Evolutionary conservation across 306 rosid species (phyloP).

Genomic region (Morella rubra): DNA sequence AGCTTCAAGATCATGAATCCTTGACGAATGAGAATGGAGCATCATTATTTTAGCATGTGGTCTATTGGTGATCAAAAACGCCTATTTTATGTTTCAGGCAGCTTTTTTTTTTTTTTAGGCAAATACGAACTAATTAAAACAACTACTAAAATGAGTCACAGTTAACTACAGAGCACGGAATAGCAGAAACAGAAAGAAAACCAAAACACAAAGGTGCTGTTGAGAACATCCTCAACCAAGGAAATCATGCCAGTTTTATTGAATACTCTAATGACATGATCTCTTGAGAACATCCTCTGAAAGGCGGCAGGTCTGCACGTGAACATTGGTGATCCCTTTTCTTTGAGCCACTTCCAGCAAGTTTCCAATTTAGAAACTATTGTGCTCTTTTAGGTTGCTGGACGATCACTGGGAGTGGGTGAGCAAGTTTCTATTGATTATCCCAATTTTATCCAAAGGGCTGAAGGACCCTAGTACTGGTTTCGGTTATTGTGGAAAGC

Average conservation of each 20-base stretch:
- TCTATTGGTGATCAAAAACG: neutral
- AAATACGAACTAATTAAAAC: too few species aligned
- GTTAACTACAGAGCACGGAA: too few species aligned
- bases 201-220: too few species aligned
- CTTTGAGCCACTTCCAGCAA: slow-evolving; percentile 1
- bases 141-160: too few species aligned
- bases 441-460: slow-evolving; percentile 91
- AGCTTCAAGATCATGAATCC: too few species aligned
- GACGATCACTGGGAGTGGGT: slow-evolving; percentile 88
- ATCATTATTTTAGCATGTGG: neutral
- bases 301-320: slow-evolving; percentile 79
- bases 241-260: slow-evolving; percentile 95
- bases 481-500: too few species aligned
- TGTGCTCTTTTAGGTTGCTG: slow-evolving; percentile 72
- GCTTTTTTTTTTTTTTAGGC: too few species aligned
- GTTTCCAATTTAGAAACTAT: slow-evolving; percentile 6
- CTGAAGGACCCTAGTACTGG: slow-evolving; percentile 69
- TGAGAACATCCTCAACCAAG: too few species aligned
- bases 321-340: slow-evolving; percentile 12
- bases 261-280: slow-evolving; percentile 88
- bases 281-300: slow-evolving; percentile 92
- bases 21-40: too few species aligned
- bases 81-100: slow-evolving; percentile 53
- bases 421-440: slow-evolving; percentile 93
- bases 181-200: too few species aligned